Evolutionary conservation across 208 protist species (phyloP), one percentile per base, ranked within the genome.

Genomic region (Endotrypanum monterogeii): DNA sequence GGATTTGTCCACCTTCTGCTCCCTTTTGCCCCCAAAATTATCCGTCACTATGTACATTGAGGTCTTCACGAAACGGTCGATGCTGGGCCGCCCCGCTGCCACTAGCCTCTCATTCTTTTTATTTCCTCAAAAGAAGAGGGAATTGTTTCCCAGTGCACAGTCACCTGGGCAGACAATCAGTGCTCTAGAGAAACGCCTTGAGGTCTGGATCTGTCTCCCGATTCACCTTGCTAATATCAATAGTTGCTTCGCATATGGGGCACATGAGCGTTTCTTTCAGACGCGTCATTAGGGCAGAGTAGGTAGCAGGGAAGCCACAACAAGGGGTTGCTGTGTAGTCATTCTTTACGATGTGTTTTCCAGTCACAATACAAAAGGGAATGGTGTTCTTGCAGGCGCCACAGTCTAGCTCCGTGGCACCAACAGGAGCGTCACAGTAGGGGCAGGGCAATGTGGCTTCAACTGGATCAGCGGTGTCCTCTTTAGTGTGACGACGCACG

Each of bases 311-410:
- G 73, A 99, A 99, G 35, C 84, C 71, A 74, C 98, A 99, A 67
- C 75, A 91, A 46, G 98, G 98, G 51, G 94, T 95, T 7, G 88
- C 39, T 7, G 92, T 83, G 80, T 93, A 98, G 83, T 99, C 96
- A 25, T 61, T 79, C 61, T 94, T 86, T n/a, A 97, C 78, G 6
- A 97, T 87, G 82, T 98, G 95, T 70, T 96, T 96, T 30, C 94
- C 98, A 1, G 98, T 98, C 55, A 97, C 93, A 46, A 98, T 93
- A 82, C 98, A 99, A 86, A 98, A 99, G 6, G 98, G 98, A 30
- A 99, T 84, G 2, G 82, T 83, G 85, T 98, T 99, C 76, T 98
- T 96, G 83, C 98, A 99, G 14, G 86, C 85, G 6, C 89, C 88
- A 74, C 98, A 99, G 58, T 99, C 95, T 20, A 99, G 83, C 65